Evolutionary conservation across 2,329 filamentous ascomycete species (phyloP).

Genomic region (Claviceps africana): DNA sequence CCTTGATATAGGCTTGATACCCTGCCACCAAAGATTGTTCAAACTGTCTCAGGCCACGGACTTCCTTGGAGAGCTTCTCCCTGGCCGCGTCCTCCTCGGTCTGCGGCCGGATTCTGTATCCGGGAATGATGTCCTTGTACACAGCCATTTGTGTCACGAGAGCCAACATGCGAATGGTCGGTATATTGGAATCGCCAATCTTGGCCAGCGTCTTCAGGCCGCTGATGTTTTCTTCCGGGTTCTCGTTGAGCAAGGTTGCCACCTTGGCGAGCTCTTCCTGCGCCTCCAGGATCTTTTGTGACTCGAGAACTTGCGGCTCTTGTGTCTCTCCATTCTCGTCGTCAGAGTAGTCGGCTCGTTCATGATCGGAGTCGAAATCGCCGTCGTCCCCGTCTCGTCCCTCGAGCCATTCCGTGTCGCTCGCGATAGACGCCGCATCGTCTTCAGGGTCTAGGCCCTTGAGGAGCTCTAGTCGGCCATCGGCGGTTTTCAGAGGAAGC

Average conservation of each 20-base stretch:
- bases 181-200: slow-evolving; percentile 54
- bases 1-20: slow-evolving; percentile 74
- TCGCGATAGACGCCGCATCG: slow-evolving; percentile 44
- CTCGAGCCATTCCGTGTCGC: slow-evolving; percentile 50
- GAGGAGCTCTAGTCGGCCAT: slow-evolving; percentile 54
- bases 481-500: slow-evolving; percentile 74
- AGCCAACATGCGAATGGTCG: slow-evolving; percentile 70
- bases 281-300: slow-evolving; percentile 69
- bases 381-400: slow-evolving; percentile 42
- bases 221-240: slow-evolving; percentile 78
- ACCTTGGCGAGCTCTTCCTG: slow-evolving; percentile 87
- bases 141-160: slow-evolving; percentile 77
- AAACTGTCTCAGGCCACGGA: slow-evolving; percentile 66
- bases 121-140: slow-evolving; percentile 92
- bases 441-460: slow-evolving; percentile 42
- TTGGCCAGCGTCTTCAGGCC: slow-evolving; percentile 66
- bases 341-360: slow-evolving; percentile 7
- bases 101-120: slow-evolving; percentile 80
- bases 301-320: slow-evolving; percentile 53
- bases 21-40: slow-evolving; percentile 76
- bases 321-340: slow-evolving; percentile 19
- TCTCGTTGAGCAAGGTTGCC: slow-evolving; percentile 70
- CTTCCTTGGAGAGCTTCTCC: slow-evolving; percentile 82
- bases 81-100: slow-evolving; percentile 60
- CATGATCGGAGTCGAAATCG: slow-evolving; percentile 33